Conservation (phyloP, 495 filamentous ascomycete species). For the Terfezia claveryi region DNA sequence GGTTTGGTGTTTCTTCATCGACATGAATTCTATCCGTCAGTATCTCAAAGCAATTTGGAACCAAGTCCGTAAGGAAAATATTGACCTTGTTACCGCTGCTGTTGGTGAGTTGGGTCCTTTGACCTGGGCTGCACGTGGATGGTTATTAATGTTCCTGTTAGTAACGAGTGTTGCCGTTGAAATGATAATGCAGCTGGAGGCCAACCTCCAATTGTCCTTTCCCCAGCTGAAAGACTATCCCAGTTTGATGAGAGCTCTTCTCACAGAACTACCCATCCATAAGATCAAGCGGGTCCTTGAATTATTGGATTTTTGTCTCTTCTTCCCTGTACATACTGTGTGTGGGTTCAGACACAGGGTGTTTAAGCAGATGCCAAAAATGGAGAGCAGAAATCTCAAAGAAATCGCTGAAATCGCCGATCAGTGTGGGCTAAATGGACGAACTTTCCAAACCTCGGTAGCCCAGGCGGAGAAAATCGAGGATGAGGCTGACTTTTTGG, state of each 20-base stretch:
- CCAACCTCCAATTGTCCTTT: conserved; percentile 5
- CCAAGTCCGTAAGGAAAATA: conserved; percentile 6
- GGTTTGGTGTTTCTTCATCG: conserved; percentile 10
- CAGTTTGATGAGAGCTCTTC: conserved; percentile 3
- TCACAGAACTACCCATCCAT: conserved; percentile 3
- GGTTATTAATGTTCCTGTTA: neutral
- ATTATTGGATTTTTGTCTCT: conserved; percentile 4
- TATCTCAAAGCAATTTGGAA: conserved; percentile 8
- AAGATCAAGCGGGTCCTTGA: conserved; percentile 5
- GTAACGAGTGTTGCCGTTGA: conserved; percentile 5
- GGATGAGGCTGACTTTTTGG: conserved; percentile 5
- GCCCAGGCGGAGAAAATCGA: conserved; percentile 2
- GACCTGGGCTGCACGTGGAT: too few species aligned
- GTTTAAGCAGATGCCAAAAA: conserved; percentile 3
- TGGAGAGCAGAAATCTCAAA: conserved; percentile 3
- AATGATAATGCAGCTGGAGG: conserved; percentile 6
- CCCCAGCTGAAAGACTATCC: conserved; percentile 6
- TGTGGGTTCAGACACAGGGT: conserved; percentile 6
- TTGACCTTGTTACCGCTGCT: conserved; percentile 5
- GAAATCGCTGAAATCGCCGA: conserved; percentile 2
- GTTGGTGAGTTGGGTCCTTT: conserved; percentile 4
- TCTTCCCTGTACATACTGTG: conserved; percentile 7
- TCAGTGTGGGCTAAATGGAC: conserved; percentile 1
- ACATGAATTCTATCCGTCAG: conserved; percentile 7
- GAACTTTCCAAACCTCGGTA: neutral